Conservation (phyloP, 2,329 filamentous ascomycete genomes). For the Trichoderma brevicompactum region DNA sequence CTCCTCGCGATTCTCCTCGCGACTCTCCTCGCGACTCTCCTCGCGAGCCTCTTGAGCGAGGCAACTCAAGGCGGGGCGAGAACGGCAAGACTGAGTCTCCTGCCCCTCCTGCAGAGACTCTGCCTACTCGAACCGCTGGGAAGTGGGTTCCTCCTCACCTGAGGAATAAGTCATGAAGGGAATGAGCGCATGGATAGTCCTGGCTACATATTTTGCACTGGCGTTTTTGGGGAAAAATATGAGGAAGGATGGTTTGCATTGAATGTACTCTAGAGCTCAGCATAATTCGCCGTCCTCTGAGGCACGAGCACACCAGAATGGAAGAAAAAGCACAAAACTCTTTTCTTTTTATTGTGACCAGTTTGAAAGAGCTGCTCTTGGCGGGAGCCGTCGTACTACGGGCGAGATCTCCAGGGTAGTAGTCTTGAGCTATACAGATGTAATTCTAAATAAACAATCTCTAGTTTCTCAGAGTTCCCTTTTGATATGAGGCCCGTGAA, state of each 20-base stretch:
- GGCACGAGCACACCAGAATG: constrained; percentile 41
- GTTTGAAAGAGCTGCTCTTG: too few species aligned
- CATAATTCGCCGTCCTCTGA: constrained; percentile 41
- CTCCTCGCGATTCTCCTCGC: background rate
- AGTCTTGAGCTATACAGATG: constrained; percentile 4
- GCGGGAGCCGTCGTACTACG: too few species aligned
- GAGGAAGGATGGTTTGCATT: constrained; percentile 41
- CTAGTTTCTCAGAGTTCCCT: background rate
- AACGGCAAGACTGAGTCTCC: constrained; percentile 48
- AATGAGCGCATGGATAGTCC: constrained; percentile 28
- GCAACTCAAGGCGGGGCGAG: constrained; percentile 49
- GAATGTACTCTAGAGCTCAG: constrained; percentile 47
- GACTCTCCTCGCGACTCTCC: constrained; percentile 25
- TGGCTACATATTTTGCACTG: constrained; percentile 40
- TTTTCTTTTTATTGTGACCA: constrained; percentile 3
- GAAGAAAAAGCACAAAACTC: constrained; percentile 31
- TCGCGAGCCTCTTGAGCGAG: constrained; percentile 50
- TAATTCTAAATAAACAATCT: constrained; percentile 12
- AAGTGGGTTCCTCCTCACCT: constrained; percentile 62
- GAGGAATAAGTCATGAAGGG: constrained; percentile 41
- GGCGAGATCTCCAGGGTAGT: background rate
- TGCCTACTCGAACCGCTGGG: constrained; percentile 58
- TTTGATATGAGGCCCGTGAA: background rate
- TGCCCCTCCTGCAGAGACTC: constrained; percentile 51
- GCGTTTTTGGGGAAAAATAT: constrained; percentile 42